Percentiles rank a stretch among this genome's conserved stretches.
Evolutionary conservation across 2,329 filamentous ascomycete species (phyloP).

Genomic region (Myriosclerotinia duriaeana): DNA sequence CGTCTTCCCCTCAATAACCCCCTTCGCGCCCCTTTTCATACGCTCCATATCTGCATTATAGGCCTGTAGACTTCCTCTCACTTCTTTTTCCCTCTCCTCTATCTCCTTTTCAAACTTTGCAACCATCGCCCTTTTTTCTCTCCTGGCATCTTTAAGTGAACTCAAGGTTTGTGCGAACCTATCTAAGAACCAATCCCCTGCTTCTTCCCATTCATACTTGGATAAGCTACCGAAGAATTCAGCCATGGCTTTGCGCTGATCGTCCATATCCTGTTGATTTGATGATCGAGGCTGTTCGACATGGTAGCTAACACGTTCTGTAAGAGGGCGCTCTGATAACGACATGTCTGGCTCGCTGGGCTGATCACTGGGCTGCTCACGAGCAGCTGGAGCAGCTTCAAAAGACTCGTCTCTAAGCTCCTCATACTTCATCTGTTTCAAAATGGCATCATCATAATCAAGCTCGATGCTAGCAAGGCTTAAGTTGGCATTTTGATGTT

Average conservation of each 20-base stretch:
- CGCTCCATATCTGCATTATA: constrained; percentile 33
- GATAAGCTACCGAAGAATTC: constrained; percentile 34
- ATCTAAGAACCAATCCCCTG: constrained; percentile 39
- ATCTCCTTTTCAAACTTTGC: constrained; percentile 36
- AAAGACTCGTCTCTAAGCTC: constrained; percentile 22
- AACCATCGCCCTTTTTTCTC: constrained; percentile 33
- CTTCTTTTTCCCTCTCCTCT: constrained; percentile 34
- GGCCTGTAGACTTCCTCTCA: constrained; percentile 31
- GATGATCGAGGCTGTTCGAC: not conserved
- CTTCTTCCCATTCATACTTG: constrained; percentile 39
- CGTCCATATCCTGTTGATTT: not conserved
- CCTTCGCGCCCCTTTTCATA: constrained; percentile 36
- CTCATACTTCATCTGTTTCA: constrained; percentile 18
- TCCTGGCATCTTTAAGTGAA: constrained; percentile 32
- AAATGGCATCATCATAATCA: constrained; percentile 18
- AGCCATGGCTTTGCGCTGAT: constrained; percentile 5
- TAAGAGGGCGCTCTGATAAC: constrained; percentile 14
- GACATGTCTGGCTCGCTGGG: constrained; percentile 15
- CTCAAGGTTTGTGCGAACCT: constrained; percentile 34
- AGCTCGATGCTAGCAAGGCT: constrained; percentile 3
- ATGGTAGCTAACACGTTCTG: constrained; percentile 6
- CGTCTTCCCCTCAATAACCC: constrained; percentile 23
- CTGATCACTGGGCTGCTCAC: not conserved
- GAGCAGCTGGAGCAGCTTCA: constrained; percentile 9
- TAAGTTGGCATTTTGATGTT: not conserved